Evolutionary conservation across 495 filamentous ascomycete species (phyloP).

Genomic region (Aspergillus hancockii): DNA sequence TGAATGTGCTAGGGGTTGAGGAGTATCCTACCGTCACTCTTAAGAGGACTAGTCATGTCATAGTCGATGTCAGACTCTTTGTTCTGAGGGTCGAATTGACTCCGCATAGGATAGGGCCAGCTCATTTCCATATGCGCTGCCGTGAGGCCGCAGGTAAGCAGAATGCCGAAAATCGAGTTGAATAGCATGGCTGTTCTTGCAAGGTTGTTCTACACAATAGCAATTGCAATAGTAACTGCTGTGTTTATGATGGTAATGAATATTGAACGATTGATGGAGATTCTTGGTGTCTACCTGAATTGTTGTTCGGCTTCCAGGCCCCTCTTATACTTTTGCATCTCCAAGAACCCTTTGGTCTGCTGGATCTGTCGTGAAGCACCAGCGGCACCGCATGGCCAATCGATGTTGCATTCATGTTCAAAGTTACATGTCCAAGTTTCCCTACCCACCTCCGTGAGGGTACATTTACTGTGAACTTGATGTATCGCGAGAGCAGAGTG

Average conservation of each 20-base stretch:
- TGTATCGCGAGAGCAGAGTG: background rate
- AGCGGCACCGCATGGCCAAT: background rate
- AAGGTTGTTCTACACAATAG: background rate
- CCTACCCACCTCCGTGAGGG: background rate
- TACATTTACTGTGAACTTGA: background rate
- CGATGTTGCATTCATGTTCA: background rate
- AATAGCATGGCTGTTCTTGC: constrained; percentile 6
- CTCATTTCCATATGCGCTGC: constrained; percentile 18
- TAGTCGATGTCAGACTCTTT: constrained; percentile 10
- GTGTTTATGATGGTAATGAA: background rate
- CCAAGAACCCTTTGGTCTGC: background rate
- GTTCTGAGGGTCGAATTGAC: constrained; percentile 12
- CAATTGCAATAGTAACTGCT: background rate
- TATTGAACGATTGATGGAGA: background rate
- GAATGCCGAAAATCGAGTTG: constrained; percentile 3
- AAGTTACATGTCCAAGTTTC: background rate
- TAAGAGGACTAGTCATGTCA: constrained; percentile 13
- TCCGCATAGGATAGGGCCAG: constrained; percentile 21
- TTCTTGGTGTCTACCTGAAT: background rate
- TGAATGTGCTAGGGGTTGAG: no score
- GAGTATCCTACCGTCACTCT: constrained; percentile 5
- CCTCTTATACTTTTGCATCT: background rate
- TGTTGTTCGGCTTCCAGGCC: background rate
- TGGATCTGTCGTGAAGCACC: background rate
- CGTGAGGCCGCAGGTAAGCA: constrained; percentile 2